Evolutionary conservation across 495 filamentous ascomycete species (phyloP).

Genomic region (Neurospora pannonica): DNA sequence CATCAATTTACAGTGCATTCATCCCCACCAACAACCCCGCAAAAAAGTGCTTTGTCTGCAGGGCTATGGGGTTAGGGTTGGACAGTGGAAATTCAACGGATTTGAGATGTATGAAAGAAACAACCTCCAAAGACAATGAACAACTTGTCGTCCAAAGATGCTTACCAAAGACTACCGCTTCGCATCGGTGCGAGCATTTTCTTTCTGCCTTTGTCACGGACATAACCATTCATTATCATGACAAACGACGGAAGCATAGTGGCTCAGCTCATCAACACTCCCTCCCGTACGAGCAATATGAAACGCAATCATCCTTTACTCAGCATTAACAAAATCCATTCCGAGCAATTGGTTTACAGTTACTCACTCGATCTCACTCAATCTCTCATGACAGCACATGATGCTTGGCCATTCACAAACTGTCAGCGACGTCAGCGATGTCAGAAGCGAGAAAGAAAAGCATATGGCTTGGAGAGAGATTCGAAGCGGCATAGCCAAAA

Average conservation of each 20-base stretch:
- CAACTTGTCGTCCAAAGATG: not conserved
- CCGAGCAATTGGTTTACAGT: not conserved
- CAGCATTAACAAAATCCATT: not conserved
- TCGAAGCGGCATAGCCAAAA: not conserved
- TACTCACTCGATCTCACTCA: not conserved
- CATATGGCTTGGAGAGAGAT: not conserved
- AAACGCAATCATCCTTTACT: not conserved
- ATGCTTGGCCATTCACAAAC: not conserved
- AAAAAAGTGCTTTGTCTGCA: not conserved
- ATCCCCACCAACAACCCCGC: not conserved
- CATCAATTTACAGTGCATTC: not conserved
- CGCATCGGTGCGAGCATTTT: not conserved
- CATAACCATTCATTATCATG: not conserved
- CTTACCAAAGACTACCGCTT: not conserved
- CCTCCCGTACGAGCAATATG: not conserved
- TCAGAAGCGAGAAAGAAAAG: not conserved
- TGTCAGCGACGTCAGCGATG: not conserved
- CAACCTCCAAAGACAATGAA: not conserved
- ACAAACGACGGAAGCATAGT: not conserved
- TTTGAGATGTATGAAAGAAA: not conserved
- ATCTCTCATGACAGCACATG: not conserved
- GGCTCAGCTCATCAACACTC: not conserved
- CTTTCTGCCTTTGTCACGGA: not conserved
- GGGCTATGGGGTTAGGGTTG: not conserved
- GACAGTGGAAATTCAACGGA: not conserved